phyloP scores from a whole-genome alignment of 495 filamentous ascomycete genomes.

The Neurospora hispaniola region DNA sequence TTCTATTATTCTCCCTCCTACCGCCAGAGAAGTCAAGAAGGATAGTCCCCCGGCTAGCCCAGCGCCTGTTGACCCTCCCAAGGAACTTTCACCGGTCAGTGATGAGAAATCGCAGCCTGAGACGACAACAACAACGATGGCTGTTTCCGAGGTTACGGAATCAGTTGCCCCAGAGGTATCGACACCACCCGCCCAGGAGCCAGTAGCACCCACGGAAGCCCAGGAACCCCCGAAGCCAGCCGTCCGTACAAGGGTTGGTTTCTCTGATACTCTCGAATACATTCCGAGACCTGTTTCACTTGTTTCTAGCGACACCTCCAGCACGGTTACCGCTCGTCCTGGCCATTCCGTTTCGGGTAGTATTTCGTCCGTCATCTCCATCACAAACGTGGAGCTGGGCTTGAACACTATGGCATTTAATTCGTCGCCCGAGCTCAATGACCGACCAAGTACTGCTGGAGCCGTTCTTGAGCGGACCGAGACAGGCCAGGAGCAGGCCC shows the following conservation, averaged over 20 bases:
- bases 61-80: constrained; percentile 32
- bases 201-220: constrained; percentile 7
- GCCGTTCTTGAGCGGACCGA: constrained; percentile 38
- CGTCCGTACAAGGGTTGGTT: constrained; percentile 44
- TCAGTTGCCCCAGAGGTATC: background rate
- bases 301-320: constrained; percentile 64
- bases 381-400: constrained; percentile 32
- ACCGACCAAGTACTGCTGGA: constrained; percentile 43
- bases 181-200: background rate
- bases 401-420: constrained; percentile 16
- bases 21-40: constrained; percentile 36
- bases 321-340: constrained; percentile 49
- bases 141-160: background rate
- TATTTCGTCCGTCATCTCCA: constrained; percentile 50
- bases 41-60: constrained; percentile 63
- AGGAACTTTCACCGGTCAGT: constrained; percentile 27
- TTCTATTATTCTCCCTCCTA: constrained; percentile 56
- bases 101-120: constrained; percentile 9
- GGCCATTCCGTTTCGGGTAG: constrained; percentile 54
- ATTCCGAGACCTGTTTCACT: constrained; percentile 64
- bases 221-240: constrained; percentile 27
- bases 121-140: background rate
- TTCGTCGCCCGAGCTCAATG: constrained; percentile 19
- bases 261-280: constrained; percentile 52
- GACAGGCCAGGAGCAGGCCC: constrained; percentile 23